Evolutionary conservation across 495 filamentous ascomycete species (phyloP), one percentile per base, ranked within the genome.

Genomic region (Clohesyomyces aquaticus): DNA sequence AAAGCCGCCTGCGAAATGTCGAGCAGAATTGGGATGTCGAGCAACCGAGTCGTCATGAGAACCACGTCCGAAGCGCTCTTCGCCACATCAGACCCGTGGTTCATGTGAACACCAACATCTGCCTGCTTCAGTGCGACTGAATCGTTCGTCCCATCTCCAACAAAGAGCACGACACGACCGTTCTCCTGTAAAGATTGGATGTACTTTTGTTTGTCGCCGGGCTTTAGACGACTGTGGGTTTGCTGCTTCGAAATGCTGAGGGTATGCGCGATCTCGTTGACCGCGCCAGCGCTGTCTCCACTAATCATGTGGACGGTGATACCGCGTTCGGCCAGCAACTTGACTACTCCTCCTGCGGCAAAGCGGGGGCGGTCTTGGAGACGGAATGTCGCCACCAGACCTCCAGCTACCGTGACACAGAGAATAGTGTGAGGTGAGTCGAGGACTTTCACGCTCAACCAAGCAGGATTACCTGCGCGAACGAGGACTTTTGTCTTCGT

Each of bases 91-190:
- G 79, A 85, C 28, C 82, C 83, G 61, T 72, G 66, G 71, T 82
- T 83, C 63, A 89, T 81, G 66, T 90, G 87, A 2, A 91, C 74
- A 50, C 90, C 90, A 61, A 94, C 83, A 25, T 83, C 83, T n/a
- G 90, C 88, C 66, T 84, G 81, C 2, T 87, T 82, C 4, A 94
- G 79, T 1, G 90, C 89, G 12, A 86, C 77, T 0, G 90, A 88
- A 71, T 93, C 90, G 73, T 94, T 94, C 3, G 88, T 90, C 8
- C 90, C 90, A 68, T 94, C 90, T 45, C 90, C 90, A 65, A 81
- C 80, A 74, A 93, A 92, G 18, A 92, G 63, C 21, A 91, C 80
- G 2, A 80, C 61, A 11, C 55, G 60, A 58, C 55, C 25, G 19
- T 23, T 16, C 12, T 51, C 35, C 49, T 62, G 74, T 55, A 83